Evolutionary conservation across 2,329 filamentous ascomycete species (phyloP), one percentile per base, ranked within the genome.

Genomic region (Talaromyces sp.): DNA sequence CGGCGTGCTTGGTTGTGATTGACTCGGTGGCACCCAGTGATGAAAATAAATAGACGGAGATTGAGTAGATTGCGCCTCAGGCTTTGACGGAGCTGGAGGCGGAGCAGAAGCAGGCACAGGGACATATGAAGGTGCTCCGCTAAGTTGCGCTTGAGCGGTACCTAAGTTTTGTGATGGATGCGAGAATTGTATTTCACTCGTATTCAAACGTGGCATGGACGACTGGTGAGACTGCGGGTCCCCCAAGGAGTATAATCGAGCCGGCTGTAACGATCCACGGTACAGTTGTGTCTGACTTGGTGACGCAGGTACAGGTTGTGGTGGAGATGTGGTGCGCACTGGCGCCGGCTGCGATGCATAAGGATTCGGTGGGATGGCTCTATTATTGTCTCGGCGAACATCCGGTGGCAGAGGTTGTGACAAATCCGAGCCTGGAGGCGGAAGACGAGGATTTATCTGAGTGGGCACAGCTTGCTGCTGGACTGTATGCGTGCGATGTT

Each of bases 11-110:
- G 89, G 88, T 73, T 89, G 87, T 64, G 84, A 82, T 66, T 75
- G 90, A 84, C 66, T 84, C 14, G 92, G 92, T 52, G 92, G 92
- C 64, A 93, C 90, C 92, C 92, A 96, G 73, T 96, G 91, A 72
- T 96, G 91, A 74, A 96, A 96, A 75, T 91, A 95, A 55, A 96
- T 90, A 23, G 88, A 89, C 0, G 89, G 87, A 44, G 89, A 91
- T 66, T 88, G 81, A 50, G 85, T 77, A 54, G 87, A 85, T 67
- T 89, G 67, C 14, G 63, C 84, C 69, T 87, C 85, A 64, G 84
- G 82, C 52, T 77, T 73, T 42, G 81, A 76, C 7, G 80, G 77
- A 61, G 50, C 28, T 86, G 83, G 42, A 72, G 78, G 83, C 69
- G 80, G 81, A 70, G 81, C 84, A 71, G 79, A 82, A 16, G 72